These are phyloP conservation scores for Podila clonocystis DNA, from an alignment of 192 early-diverging fungal species.

Conservation along the genomic window DNA sequence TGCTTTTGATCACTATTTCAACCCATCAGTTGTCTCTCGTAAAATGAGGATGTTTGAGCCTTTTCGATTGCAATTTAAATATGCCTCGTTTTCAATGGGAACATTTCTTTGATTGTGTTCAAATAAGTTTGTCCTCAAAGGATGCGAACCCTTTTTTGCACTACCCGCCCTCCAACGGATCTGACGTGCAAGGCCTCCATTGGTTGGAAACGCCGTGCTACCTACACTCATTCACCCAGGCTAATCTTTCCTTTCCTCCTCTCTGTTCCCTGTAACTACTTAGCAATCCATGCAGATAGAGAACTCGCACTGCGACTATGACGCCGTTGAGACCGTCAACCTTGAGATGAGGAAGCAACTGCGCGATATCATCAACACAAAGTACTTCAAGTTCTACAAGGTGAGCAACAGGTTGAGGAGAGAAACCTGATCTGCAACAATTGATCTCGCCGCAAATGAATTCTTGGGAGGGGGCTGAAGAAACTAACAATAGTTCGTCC, in stretches of 20 bases:
- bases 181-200: not conserved
- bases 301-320: slow-evolving; percentile 74
- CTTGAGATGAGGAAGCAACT: slow-evolving; percentile 70
- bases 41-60: not conserved
- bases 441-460: not conserved
- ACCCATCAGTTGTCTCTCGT: not conserved
- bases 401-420: slow-evolving; percentile 34
- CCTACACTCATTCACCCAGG: not conserved
- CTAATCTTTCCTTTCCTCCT: slow-evolving; percentile 1
- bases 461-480: too few species aligned
- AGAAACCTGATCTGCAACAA: not conserved
- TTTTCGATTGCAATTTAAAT: too few species aligned
- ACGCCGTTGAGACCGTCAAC: slow-evolving; percentile 79
- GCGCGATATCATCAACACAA: slow-evolving; percentile 77
- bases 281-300: slow-evolving; percentile 62
- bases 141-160: not conserved
- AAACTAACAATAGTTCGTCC: not conserved
- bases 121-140: too few species aligned
- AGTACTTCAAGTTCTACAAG: slow-evolving; percentile 90
- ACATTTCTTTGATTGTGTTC: too few species aligned
- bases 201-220: not conserved
- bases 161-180: not conserved
- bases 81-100: too few species aligned
- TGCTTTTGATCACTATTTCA: not conserved
- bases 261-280: not conserved